These are phyloP conservation scores for Gynandropsis gynandra DNA, from an alignment of 345 rosid species.

Conservation along the genomic window DNA sequence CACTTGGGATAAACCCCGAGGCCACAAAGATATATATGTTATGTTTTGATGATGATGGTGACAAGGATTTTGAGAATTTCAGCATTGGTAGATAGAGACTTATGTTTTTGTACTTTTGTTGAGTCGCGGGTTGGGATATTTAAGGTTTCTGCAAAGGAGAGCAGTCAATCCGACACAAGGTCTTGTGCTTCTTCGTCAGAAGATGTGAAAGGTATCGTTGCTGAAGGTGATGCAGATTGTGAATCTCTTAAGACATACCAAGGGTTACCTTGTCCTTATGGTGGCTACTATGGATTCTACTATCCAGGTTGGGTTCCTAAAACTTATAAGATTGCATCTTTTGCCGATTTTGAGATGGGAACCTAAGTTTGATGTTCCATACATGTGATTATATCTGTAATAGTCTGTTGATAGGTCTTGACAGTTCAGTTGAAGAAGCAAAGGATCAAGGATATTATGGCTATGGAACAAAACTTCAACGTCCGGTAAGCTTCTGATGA, in stretches of 20 bases:
- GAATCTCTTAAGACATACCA: too few species aligned
- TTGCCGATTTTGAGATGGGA: neutral
- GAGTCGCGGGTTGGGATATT: neutral
- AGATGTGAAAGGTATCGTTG: too few species aligned
- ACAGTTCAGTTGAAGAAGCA: conserved; percentile 28
- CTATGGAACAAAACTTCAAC: conserved; percentile 37
- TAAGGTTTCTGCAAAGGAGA: conserved; percentile 31
- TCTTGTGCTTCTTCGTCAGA: conserved; percentile 23
- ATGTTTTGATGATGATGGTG: too few species aligned
- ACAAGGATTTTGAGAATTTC: too few species aligned
- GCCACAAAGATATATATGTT: too few species aligned
- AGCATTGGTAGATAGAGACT: too few species aligned
- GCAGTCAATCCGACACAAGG: conserved; percentile 28
- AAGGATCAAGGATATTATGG: too few species aligned
- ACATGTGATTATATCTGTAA: conserved; percentile 1
- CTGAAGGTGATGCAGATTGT: too few species aligned
- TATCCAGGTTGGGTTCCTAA: too few species aligned
- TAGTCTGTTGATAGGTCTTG: conserved; percentile 30
- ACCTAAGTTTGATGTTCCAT: conserved; percentile 18
- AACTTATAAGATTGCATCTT: neutral
- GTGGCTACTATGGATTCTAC: too few species aligned
- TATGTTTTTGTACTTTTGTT: conserved; percentile 1
- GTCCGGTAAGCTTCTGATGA: conserved; percentile 33
- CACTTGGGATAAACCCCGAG: too few species aligned
- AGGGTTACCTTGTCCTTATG: too few species aligned